These are phyloP conservation scores for Trichosporon asahii DNA, from an alignment of 1,284 basidiomycete genomes.

Conservation along the genomic window DNA sequence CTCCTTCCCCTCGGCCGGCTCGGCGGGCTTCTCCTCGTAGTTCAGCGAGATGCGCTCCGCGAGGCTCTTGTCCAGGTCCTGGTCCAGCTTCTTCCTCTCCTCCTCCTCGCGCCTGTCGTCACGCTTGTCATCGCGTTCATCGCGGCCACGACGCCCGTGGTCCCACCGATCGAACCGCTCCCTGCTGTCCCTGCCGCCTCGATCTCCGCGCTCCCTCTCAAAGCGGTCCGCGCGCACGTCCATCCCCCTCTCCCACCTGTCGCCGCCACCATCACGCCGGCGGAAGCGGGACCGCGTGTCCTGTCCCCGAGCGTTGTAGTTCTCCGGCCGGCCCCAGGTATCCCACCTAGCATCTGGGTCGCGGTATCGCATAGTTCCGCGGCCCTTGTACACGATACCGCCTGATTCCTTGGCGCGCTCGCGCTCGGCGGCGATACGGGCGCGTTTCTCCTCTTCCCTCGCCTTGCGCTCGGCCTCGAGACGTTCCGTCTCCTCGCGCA, in stretches of 20 bases:
- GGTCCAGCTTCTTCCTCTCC: background rate
- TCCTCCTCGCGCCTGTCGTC: background rate
- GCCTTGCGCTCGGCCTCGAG: conserved; percentile 38
- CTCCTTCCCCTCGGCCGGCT: conserved; percentile 1
- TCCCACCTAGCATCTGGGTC: conserved; percentile 43
- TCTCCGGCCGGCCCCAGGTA: conserved; percentile 24
- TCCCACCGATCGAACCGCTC: conserved; percentile 34
- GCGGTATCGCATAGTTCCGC: conserved; percentile 50
- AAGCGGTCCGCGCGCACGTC: conserved; percentile 24
- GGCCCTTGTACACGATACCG: conserved; percentile 49
- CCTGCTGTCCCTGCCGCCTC: conserved; percentile 10
- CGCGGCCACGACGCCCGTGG: conserved; percentile 21
- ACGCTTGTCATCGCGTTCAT: conserved; percentile 8
- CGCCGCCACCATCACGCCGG: conserved; percentile 15
- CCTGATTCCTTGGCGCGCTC: conserved; percentile 33
- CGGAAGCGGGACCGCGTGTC: conserved; percentile 27
- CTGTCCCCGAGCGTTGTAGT: conserved; percentile 33
- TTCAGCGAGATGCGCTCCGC: conserved; percentile 1
- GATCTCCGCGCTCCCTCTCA: conserved; percentile 20
- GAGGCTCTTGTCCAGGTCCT: background rate
- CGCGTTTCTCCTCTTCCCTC: conserved; percentile 38
- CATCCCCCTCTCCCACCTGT: conserved; percentile 27
- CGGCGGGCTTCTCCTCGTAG: background rate
- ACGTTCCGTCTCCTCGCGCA: conserved; percentile 50
- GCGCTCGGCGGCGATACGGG: conserved; percentile 36